phyloP scores from a whole-genome alignment of 2,329 filamentous ascomycete genomes.

The Alternaria alternata region DNA sequence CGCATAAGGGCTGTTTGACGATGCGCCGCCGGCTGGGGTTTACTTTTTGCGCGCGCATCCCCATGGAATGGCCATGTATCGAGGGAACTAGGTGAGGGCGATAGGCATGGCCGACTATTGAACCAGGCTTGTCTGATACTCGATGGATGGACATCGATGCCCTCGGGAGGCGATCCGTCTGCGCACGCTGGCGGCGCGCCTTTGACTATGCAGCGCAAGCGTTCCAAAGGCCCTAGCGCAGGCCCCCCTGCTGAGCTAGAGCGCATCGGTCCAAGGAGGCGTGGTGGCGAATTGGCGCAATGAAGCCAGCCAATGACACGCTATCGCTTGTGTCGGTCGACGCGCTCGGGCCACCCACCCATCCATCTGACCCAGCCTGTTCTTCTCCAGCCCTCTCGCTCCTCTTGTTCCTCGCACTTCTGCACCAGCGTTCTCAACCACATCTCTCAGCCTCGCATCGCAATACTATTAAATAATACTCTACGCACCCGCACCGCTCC shows the following conservation, averaged over 20 bases:
- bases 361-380: slow-evolving; percentile 18
- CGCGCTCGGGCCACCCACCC: slow-evolving; percentile 14
- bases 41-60: slow-evolving; percentile 6
- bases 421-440: slow-evolving; percentile 25
- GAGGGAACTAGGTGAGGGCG: not conserved
- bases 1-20: slow-evolving; percentile 39
- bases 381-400: slow-evolving; percentile 21
- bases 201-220: slow-evolving; percentile 13
- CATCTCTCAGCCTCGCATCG: slow-evolving; percentile 36
- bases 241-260: slow-evolving; percentile 8
- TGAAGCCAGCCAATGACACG: slow-evolving; percentile 8
- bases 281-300: slow-evolving; percentile 9
- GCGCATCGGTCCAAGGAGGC: slow-evolving; percentile 5
- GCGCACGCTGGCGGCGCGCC: slow-evolving; percentile 10
- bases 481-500: slow-evolving; percentile 17
- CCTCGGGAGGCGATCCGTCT: slow-evolving; percentile 7
- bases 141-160: slow-evolving; percentile 5
- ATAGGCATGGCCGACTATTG: slow-evolving; percentile 1
- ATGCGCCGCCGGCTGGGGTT: slow-evolving; percentile 24
- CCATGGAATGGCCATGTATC: not conserved
- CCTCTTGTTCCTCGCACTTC: slow-evolving; percentile 26
- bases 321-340: slow-evolving; percentile 5
- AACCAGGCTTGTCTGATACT: slow-evolving; percentile 2
- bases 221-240: slow-evolving; percentile 8
- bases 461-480: slow-evolving; percentile 33